Evolutionary conservation across 2,329 filamentous ascomycete species (phyloP).

Genomic region (Taxawa tesnikishii): DNA sequence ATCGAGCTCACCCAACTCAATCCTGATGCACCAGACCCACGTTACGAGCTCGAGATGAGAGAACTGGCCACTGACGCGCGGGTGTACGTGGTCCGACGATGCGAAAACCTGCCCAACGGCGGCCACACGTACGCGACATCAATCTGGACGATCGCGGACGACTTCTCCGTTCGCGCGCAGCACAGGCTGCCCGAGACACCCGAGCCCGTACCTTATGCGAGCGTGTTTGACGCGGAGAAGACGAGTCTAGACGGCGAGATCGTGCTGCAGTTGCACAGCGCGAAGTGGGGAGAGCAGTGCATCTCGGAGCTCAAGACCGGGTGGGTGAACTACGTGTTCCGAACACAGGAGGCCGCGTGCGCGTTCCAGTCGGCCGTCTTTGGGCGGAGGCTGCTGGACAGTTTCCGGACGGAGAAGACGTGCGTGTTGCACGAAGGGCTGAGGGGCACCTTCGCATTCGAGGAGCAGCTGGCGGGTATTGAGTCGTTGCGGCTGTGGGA

Average conservation of each 20-base stretch:
- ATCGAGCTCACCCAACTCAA: conserved; percentile 29
- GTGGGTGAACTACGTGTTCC: conserved; percentile 34
- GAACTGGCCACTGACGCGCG: conserved; percentile 25
- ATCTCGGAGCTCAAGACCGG: conserved; percentile 24
- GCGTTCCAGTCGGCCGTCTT: conserved; percentile 35
- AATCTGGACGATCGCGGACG: conserved; percentile 32
- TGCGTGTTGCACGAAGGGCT: conserved; percentile 32
- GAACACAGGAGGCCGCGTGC: conserved; percentile 17
- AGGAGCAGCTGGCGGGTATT: conserved; percentile 36
- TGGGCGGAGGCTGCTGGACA: conserved; percentile 29
- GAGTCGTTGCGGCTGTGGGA: conserved; percentile 35
- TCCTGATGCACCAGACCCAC: conserved; percentile 19
- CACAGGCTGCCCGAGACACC: conserved; percentile 28
- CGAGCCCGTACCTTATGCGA: conserved; percentile 31
- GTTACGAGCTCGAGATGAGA: conserved; percentile 27
- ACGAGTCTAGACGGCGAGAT: conserved; percentile 26
- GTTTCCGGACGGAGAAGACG: conserved; percentile 30
- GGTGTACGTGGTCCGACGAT: conserved; percentile 30
- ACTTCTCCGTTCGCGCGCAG: conserved; percentile 28
- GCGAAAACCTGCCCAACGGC: conserved; percentile 23
- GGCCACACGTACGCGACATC: conserved; percentile 27
- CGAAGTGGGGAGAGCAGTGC: conserved; percentile 20
- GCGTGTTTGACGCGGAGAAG: conserved; percentile 32
- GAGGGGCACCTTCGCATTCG: conserved; percentile 27
- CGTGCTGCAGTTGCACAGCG: conserved; percentile 26